A percentile compares a stretch with the other conserved stretches of the same genome.
phyloP scores from a whole-genome alignment of 1,284 basidiomycete species.

The Sporisorium scitamineum region DNA sequence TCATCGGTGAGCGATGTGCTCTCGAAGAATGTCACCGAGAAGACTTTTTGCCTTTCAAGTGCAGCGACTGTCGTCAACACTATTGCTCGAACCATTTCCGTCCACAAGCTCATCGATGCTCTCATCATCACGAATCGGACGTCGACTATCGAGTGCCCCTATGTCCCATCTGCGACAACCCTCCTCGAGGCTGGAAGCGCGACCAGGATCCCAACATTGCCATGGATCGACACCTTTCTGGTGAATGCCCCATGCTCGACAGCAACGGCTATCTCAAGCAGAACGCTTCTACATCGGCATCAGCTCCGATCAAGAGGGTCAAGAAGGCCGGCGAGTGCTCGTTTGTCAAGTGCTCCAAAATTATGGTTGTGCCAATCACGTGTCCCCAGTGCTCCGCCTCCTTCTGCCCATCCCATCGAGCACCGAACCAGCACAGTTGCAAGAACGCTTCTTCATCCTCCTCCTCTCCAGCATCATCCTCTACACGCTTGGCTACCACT shows the following conservation, averaged over 20 bases:
- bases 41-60: slow-evolving; percentile 63
- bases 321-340: slow-evolving; percentile 60
- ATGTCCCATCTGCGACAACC: slow-evolving; percentile 61
- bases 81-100: slow-evolving; percentile 56
- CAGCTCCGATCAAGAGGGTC: slow-evolving; percentile 23
- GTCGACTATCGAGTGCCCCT: slow-evolving; percentile 57
- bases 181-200: slow-evolving; percentile 56
- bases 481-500: slow-evolving; percentile 9
- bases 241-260: slow-evolving; percentile 53
- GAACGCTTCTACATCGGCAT: slow-evolving; percentile 1
- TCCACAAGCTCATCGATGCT: slow-evolving; percentile 48
- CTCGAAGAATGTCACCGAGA: slow-evolving; percentile 58
- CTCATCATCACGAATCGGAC: slow-evolving; percentile 17
- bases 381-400: slow-evolving; percentile 48
- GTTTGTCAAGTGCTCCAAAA: slow-evolving; percentile 54
- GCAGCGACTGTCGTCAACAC: slow-evolving; percentile 56
- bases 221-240: slow-evolving; percentile 59
- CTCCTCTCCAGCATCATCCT: slow-evolving; percentile 30
- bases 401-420: slow-evolving; percentile 62
- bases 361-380: slow-evolving; percentile 63
- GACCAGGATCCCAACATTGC: slow-evolving; percentile 63
- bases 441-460: slow-evolving; percentile 22
- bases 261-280: slow-evolving; percentile 34
- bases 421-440: slow-evolving; percentile 57
- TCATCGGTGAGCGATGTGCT: slow-evolving; percentile 60